phyloP scores from a whole-genome alignment of 805 yeast species.

The Ogataea paradorogensis region DNA sequence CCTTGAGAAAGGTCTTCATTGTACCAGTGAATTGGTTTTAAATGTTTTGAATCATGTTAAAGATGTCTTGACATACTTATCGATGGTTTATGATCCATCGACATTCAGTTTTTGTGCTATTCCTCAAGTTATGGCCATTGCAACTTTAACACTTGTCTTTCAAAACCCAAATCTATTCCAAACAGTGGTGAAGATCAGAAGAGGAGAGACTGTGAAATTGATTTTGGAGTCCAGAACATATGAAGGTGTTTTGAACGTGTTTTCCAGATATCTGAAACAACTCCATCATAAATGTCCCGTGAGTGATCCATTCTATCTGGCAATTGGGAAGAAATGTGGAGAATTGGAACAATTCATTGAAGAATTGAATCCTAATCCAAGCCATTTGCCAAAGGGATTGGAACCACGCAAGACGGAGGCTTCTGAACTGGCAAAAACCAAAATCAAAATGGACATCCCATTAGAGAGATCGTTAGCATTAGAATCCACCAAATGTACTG shows the following conservation, averaged over 20 bases:
- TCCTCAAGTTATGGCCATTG: constrained; percentile 99
- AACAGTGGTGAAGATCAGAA: constrained; percentile 79
- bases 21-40: constrained; percentile 77
- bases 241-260: constrained; percentile 72
- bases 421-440: constrained; percentile 45
- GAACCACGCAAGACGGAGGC: constrained; percentile 44
- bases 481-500: constrained; percentile 19
- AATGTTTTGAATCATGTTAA: constrained; percentile 76
- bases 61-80: constrained; percentile 72
- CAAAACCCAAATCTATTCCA: constrained; percentile 73
- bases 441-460: constrained; percentile 36
- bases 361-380: constrained; percentile 56
- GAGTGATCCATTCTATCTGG: constrained; percentile 80
- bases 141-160: constrained; percentile 83
- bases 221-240: constrained; percentile 73
- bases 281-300: constrained; percentile 81
- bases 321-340: constrained; percentile 81
- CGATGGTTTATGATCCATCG: constrained; percentile 75
- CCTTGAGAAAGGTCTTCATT: constrained; percentile 56
- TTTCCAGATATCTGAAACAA: constrained; percentile 65
- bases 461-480: constrained; percentile 14
- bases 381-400: constrained; percentile 55
- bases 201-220: constrained; percentile 78
- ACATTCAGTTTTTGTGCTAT: constrained; percentile 91
- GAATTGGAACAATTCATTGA: constrained; percentile 88